Evolutionary conservation across 1,284 basidiomycete species (phyloP).

Genomic region (Quambalaria eucalypti): DNA sequence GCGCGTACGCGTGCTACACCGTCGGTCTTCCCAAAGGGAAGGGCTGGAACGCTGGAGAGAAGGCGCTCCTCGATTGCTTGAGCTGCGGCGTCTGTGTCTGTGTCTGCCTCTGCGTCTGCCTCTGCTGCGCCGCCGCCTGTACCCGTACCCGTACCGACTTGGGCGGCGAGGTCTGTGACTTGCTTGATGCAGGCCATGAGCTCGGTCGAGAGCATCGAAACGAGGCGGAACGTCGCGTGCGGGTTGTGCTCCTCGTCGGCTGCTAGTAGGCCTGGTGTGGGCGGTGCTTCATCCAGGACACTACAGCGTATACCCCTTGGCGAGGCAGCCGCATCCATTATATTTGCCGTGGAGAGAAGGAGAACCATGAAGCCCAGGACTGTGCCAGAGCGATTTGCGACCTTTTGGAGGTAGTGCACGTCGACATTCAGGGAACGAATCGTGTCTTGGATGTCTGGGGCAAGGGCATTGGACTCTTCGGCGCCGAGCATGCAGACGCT

Average conservation of each 20-base stretch:
- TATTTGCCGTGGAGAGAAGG: not conserved
- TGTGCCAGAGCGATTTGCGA: not conserved
- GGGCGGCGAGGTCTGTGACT: constrained; percentile 20
- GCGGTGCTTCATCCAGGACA: not conserved
- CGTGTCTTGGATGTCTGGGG: not conserved
- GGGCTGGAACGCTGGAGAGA: no score
- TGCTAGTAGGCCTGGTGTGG: not conserved
- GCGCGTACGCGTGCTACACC: constrained; percentile 12
- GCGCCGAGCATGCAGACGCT: constrained; percentile 22
- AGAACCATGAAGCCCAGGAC: not conserved
- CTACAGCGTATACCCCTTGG: not conserved
- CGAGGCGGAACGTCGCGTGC: not conserved
- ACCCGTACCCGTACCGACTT: no score
- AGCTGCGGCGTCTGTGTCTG: not conserved
- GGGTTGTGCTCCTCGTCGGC: not conserved
- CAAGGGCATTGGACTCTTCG: not conserved
- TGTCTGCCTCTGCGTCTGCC: constrained; percentile 11
- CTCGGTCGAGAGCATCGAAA: constrained; percentile 13
- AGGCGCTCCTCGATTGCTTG: no score
- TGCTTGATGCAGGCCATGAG: constrained; percentile 24
- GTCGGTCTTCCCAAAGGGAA: not conserved
- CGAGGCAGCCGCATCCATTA: constrained; percentile 3
- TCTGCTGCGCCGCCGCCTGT: no score
- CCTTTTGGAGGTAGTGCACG: not conserved
- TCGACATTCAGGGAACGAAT: not conserved